Base-by-base conservation (phyloP, 2,329 filamentous ascomycete genomes). In the Pseudocercospora cruenta region DNA sequence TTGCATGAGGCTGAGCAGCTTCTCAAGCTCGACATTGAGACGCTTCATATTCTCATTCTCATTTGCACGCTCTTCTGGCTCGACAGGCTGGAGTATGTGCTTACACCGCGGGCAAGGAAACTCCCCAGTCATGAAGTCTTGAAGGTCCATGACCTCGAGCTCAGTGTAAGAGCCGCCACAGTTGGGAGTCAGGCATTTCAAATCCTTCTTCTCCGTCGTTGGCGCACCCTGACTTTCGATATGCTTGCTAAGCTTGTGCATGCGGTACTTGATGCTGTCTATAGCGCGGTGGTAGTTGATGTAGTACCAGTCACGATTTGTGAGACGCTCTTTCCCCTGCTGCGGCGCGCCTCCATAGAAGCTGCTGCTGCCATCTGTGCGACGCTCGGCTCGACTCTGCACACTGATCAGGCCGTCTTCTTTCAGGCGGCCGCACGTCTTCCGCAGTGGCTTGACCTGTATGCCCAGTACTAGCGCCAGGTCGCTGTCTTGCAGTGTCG, bases 231-330 rank as follows among this genome's bases (percentile, higher is more conserved):
- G 90, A 16, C 90, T 89, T 80, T 97, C 94, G 66, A 98, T 93
- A 62, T 91, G 89, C 77, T 94, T 94, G 71, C 94, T 93, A 72
- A 98, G 88, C 64, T 90, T 90, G 76, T 94, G 94, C 60, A 97
- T 89, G 69, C 92, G 90, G 86, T 91, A 99, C 79, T 99, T 99
- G 81, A 97, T 96, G 58, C 92, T 93, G 80, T 99, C 95, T 75
- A 99, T 93, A 39, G 94, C 93, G 65, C 92, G 91, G 66, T 95
- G 92, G 75, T 96, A 96, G 78, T 97, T 94, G 77, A 99, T 94
- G 80, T 92, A 99, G 82, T 96, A 99, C 85, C 97, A 99, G 69
- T 94, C 96, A 74, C 92, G 88, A 76, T 76, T 70, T 31, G 73
- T 74, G 24, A 77, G 59, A n/a, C 78, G 71, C 62, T 78, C 76